Conservation (phyloP, 2,329 filamentous ascomycete species). For the Neonectria sp. region DNA sequence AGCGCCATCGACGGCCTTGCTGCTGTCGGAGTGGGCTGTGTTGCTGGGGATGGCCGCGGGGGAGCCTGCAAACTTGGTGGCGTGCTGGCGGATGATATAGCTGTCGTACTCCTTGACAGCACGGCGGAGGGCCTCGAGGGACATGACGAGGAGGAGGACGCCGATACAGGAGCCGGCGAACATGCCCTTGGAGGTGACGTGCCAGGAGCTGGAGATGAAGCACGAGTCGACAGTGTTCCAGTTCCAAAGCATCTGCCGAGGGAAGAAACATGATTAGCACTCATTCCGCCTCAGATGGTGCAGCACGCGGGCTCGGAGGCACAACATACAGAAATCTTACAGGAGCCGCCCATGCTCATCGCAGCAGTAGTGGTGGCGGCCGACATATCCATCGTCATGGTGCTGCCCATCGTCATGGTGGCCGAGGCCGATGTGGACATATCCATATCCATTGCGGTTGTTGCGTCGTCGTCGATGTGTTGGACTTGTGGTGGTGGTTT, state of each 20-base stretch:
- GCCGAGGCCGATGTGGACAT: slow-evolving; percentile 27
- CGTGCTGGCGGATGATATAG: slow-evolving; percentile 70
- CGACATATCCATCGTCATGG: slow-evolving; percentile 42
- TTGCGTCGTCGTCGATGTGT: not conserved
- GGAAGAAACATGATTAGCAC: slow-evolving; percentile 6
- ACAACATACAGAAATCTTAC: slow-evolving; percentile 58
- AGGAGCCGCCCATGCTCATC: slow-evolving; percentile 46
- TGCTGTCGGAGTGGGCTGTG: slow-evolving; percentile 37
- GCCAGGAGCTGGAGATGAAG: slow-evolving; percentile 80
- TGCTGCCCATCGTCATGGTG: slow-evolving; percentile 29
- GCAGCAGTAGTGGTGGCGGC: slow-evolving; percentile 31
- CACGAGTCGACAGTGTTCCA: slow-evolving; percentile 80
- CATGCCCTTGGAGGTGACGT: slow-evolving; percentile 77
- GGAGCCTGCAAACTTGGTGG: slow-evolving; percentile 50
- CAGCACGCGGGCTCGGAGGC: not conserved
- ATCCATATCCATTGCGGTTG: slow-evolving; percentile 28
- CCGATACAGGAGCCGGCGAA: slow-evolving; percentile 88
- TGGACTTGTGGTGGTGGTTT: not conserved
- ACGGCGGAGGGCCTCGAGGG: slow-evolving; percentile 81
- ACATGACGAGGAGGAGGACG: slow-evolving; percentile 80
- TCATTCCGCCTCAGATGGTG: too few relatives aligned
- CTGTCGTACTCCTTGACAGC: slow-evolving; percentile 80
- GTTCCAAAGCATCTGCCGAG: slow-evolving; percentile 82
- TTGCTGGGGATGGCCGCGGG: slow-evolving; percentile 24
- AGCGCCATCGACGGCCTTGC: slow-evolving; percentile 39